A percentile compares a stretch with the other conserved stretches of the same genome.
phyloP scores from a whole-genome alignment of 129 eudicot genomes.

The Erigeron canadensis region DNA sequence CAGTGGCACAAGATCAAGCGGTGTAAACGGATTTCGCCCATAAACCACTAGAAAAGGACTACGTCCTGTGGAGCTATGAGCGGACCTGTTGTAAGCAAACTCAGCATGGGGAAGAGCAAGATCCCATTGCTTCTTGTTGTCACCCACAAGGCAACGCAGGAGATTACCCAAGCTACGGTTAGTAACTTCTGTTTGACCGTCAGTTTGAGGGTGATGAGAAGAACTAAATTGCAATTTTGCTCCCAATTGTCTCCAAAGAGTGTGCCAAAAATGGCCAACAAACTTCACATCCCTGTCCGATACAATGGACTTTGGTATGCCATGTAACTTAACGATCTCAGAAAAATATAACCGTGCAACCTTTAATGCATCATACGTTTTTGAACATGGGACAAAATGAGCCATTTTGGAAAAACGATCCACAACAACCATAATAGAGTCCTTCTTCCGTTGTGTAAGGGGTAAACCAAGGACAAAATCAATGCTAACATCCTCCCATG shows the following conservation, averaged over 20 bases:
- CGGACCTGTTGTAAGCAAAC: background rate
- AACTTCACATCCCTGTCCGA: background rate
- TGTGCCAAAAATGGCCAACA: background rate
- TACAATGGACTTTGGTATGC: background rate
- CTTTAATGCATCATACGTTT: background rate
- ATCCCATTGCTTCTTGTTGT: background rate
- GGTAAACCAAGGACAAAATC: background rate
- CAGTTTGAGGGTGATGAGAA: background rate
- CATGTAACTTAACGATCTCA: background rate
- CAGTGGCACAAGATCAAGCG: background rate
- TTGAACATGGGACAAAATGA: background rate
- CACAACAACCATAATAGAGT: background rate
- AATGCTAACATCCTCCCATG: background rate
- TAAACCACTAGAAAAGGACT: background rate
- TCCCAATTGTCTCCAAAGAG: background rate
- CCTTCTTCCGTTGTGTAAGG: background rate
- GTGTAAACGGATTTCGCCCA: background rate
- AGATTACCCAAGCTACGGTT: background rate
- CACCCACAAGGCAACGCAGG: background rate
- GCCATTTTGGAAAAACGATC: background rate
- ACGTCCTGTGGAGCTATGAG: background rate
- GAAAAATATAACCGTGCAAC: background rate
- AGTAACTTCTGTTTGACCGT: background rate
- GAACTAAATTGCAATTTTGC: background rate
- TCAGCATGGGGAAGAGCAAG: background rate